These are phyloP conservation scores for Curvularia eragrostidis DNA, from an alignment of 2,329 filamentous ascomycete species.

Conservation along the genomic window DNA sequence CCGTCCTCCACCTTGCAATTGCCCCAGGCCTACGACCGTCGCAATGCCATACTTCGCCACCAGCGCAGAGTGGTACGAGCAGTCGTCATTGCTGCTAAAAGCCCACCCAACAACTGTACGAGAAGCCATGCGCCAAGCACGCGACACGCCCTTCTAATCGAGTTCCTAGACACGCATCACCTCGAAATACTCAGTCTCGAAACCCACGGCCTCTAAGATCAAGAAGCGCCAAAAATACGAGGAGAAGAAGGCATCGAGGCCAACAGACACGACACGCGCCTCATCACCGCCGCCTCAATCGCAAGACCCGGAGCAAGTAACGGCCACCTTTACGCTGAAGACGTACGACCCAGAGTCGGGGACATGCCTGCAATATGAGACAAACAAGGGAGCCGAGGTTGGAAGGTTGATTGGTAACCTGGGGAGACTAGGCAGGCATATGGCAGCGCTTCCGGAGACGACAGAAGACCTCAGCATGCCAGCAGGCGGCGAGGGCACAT, in stretches of 20 bases:
- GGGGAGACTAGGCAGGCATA: slow-evolving; percentile 73
- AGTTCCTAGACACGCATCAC: slow-evolving; percentile 78
- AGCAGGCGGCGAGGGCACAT: slow-evolving; percentile 34
- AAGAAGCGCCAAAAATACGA: slow-evolving; percentile 45
- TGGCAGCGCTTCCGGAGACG: slow-evolving; percentile 58
- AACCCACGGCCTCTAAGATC: slow-evolving; percentile 46
- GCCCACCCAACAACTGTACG: slow-evolving; percentile 83
- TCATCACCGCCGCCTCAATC: slow-evolving; percentile 41
- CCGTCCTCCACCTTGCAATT: slow-evolving; percentile 13
- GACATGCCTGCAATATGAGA: slow-evolving; percentile 87
- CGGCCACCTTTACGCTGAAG: slow-evolving; percentile 79
- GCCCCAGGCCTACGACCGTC: slow-evolving; percentile 19
- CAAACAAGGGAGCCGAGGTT: slow-evolving; percentile 89
- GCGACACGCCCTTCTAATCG: slow-evolving; percentile 19
- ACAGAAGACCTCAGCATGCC: slow-evolving; percentile 49
- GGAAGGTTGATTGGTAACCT: slow-evolving; percentile 79
- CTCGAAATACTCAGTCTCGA: slow-evolving; percentile 83
- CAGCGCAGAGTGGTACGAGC: slow-evolving; percentile 88
- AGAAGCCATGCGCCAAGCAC: slow-evolving; percentile 12
- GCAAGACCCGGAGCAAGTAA: slow-evolving; percentile 36
- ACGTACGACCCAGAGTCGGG: slow-evolving; percentile 86
- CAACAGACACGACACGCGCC: slow-evolving; percentile 28
- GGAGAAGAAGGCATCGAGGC: slow-evolving; percentile 37
- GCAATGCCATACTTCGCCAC: slow-evolving; percentile 81
- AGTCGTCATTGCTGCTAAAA: slow-evolving; percentile 83